Evolutionary conservation across 805 yeast species (phyloP), one percentile per base, ranked within the genome.

Genomic region (Candida odintsovae): DNA sequence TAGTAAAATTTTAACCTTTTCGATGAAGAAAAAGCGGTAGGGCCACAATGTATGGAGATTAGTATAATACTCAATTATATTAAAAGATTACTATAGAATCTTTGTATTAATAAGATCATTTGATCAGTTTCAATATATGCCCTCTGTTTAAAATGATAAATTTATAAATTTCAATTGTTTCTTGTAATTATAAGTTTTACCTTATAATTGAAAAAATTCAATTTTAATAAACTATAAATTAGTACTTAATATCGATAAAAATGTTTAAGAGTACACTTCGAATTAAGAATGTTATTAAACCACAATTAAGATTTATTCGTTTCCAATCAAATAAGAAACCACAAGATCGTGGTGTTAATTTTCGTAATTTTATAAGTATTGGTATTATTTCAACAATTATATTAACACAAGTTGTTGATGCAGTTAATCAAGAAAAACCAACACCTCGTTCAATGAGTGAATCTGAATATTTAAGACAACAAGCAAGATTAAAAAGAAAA

Each of bases 401-500:
- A 6, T 62, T 71, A 39, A 67, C 66, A 1, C 64, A 64, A 45
- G 68, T 71, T 2, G 73, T 65, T 6, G 63, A 64, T n/a, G 61
- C 64, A 3, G 55, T 69, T 15, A 66, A 66, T 29, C 55, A 64
- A 44, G 65, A 66, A 40, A 61, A 65, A 43, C 70, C 68, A 16
- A 46, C 47, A 19, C 49, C 50, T 50, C 61, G 55, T 58, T 57
- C 51, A 36, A 62, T 62, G 52, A 55, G 68, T 2, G 70, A 64
- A 44, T 53, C 56, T 5, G 74, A 69, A 41, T 73, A 66, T 72
- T 80, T 64, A 57, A 71, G 62, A 41, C 67, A 63, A 12, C 66
- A 68, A 54, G 68, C 73, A 12, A 80, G 83, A 7, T 64, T 80
- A 57, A 78, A 67, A 53, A 70, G 86, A 58, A 66, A 79, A 39